Conservation (phyloP, 257 asterid genomes). For the Solanum arcanum region DNA sequence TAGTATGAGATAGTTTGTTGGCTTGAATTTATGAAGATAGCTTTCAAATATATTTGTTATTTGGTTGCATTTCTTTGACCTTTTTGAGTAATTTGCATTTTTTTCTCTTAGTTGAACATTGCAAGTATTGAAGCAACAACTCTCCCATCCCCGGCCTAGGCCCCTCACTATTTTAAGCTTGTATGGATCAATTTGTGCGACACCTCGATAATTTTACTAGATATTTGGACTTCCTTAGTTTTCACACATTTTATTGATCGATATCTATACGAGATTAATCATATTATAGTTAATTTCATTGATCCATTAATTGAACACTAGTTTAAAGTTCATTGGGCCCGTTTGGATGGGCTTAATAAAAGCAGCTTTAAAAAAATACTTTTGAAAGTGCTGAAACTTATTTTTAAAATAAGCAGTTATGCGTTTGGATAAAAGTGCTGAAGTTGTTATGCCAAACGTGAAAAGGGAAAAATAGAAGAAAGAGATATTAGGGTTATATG, state of each 20-base stretch:
- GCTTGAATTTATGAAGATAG: no score
- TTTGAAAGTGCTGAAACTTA: no score
- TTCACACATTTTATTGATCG: background rate
- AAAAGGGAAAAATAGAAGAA: no score
- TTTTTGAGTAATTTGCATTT: background rate
- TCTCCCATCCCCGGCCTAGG: background rate
- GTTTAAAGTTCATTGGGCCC: background rate
- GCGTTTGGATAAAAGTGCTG: no score
- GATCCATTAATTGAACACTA: background rate
- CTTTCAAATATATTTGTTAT: background rate
- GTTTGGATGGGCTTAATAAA: no score
- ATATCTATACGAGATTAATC: no score
- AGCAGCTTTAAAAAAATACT: no score
- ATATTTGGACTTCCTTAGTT: background rate
- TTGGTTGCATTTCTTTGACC: background rate
- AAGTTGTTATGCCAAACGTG: no score
- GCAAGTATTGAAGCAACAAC: background rate
- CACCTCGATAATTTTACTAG: background rate
- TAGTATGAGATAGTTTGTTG: background rate
- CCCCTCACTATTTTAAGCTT: no score
- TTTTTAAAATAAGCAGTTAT: no score
- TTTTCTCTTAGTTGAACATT: background rate
- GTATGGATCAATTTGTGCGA: background rate
- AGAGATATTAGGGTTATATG: no score
- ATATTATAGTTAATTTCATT: background rate